A percentile compares a stretch with the other conserved stretches of the same genome.
Conservation (phyloP, 2,329 filamentous ascomycete species). For the Fusarium liriodendri region DNA sequence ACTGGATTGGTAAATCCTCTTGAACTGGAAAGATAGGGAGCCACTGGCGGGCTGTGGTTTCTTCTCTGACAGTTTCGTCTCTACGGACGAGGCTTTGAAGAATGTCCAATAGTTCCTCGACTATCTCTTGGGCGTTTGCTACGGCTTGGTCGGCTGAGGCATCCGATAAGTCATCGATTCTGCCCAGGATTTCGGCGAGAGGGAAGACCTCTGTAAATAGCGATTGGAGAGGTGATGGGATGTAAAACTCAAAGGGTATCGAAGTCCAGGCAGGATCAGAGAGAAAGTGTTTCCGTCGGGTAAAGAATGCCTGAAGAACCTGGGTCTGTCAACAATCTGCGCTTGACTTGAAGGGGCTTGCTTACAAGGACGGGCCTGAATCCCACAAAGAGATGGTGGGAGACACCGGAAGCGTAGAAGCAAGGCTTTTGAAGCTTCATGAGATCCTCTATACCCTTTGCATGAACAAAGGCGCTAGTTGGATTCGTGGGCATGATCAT, state of each 20-base stretch:
- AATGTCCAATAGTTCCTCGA: not conserved
- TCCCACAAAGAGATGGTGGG: constrained; percentile 53
- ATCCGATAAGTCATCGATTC: not conserved
- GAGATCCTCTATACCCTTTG: constrained; percentile 48
- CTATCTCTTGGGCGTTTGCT: not conserved
- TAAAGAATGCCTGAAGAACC: constrained; percentile 12
- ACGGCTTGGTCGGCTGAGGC: not conserved
- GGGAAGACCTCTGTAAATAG: constrained; percentile 10
- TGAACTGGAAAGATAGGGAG: not conserved
- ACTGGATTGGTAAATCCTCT: constrained; percentile 22
- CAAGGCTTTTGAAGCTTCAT: constrained; percentile 47
- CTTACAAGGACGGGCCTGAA: constrained; percentile 54
- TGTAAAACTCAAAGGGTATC: constrained; percentile 6
- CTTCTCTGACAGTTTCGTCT: not conserved
- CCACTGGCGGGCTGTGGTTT: constrained; percentile 15
- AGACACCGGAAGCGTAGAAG: constrained; percentile 46
- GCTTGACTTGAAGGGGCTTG: not conserved
- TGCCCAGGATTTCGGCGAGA: not conserved
- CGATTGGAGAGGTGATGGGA: constrained; percentile 5
- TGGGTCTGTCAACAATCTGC: not conserved
- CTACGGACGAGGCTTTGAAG: not conserved
- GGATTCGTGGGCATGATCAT: constrained; percentile 47
- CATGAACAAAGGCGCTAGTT: constrained; percentile 45
- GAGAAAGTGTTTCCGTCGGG: constrained; percentile 11
- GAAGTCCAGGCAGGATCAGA: constrained; percentile 9